phyloP scores from a whole-genome alignment of 1,284 basidiomycete genomes.

The Puccinia horiana region DNA sequence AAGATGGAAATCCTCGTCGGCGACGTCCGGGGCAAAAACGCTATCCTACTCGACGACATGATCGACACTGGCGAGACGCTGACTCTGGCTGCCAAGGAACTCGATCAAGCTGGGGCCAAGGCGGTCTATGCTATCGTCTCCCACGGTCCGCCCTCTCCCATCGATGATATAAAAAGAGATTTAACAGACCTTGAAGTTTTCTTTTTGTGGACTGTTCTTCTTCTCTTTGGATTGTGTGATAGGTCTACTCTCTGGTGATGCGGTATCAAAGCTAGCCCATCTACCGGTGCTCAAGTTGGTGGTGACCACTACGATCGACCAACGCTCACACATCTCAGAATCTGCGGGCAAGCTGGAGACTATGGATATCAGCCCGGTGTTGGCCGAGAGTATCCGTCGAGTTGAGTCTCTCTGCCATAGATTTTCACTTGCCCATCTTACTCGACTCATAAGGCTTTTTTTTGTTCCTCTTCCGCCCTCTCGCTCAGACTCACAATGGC shows the following conservation, averaged over 20 bases:
- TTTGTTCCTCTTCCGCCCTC: neutral
- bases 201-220: neutral
- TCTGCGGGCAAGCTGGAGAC: constrained; percentile 62
- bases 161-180: neutral
- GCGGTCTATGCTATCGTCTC: constrained; percentile 85
- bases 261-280: neutral
- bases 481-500: constrained; percentile 78
- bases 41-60: constrained; percentile 97
- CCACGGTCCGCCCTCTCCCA: constrained; percentile 69
- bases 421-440: neutral
- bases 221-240: neutral
- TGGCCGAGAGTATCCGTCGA: constrained; percentile 91
- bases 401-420: constrained; percentile 46
- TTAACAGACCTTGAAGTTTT: neutral
- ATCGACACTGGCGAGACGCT: constrained; percentile 92
- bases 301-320: constrained; percentile 75
- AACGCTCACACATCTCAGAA: constrained; percentile 63
- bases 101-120: constrained; percentile 84
- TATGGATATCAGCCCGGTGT: constrained; percentile 83
- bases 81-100: constrained; percentile 76
- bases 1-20: constrained; percentile 93
- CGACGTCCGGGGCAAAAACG: constrained; percentile 90
- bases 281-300: constrained; percentile 59
- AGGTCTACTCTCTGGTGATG: constrained; percentile 27
- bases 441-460: neutral